These are phyloP conservation scores for Botrytis squamosa DNA, from an alignment of 2,329 filamentous ascomycete genomes.

Conservation along the genomic window DNA sequence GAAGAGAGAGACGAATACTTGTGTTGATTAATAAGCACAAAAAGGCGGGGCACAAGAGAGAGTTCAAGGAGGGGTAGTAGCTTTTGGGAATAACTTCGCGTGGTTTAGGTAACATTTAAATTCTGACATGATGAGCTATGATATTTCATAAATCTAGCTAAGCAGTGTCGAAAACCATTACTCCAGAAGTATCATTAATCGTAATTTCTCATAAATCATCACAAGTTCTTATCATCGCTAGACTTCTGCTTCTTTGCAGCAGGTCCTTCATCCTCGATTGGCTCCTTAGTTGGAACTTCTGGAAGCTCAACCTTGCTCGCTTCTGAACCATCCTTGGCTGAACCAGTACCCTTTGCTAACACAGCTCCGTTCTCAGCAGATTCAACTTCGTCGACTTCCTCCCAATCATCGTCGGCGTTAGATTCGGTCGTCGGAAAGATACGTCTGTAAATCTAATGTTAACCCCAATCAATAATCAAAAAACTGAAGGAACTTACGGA, in stretches of 20 bases:
- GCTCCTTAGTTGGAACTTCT: conserved; percentile 42
- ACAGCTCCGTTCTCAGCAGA: conserved; percentile 32
- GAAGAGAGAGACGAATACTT: background rate
- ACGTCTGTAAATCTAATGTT: conserved; percentile 37
- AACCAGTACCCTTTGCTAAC: conserved; percentile 4
- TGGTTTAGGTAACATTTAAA: background rate
- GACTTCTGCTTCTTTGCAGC: conserved; percentile 41
- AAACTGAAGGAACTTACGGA: conserved; percentile 59
- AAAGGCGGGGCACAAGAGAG: background rate
- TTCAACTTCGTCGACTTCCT: conserved; percentile 33
- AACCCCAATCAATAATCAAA: conserved; percentile 8
- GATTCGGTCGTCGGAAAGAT: conserved; percentile 49
- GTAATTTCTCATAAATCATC: conserved; percentile 2
- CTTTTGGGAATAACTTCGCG: conserved; percentile 1
- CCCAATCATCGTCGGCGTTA: conserved; percentile 32
- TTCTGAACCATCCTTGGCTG: conserved; percentile 24
- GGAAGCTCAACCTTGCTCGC: conserved; percentile 39
- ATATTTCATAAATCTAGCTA: background rate
- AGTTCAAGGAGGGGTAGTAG: conserved; percentile 15
- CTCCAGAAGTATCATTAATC: background rate
- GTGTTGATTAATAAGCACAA: conserved; percentile 7
- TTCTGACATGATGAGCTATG: conserved; percentile 2
- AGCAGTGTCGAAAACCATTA: background rate
- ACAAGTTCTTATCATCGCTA: conserved; percentile 26
- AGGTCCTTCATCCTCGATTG: conserved; percentile 37